These are phyloP conservation scores for Pestalotiopsis fici DNA, from an alignment of 2,329 filamentous ascomycete species.

Conservation along the genomic window DNA sequence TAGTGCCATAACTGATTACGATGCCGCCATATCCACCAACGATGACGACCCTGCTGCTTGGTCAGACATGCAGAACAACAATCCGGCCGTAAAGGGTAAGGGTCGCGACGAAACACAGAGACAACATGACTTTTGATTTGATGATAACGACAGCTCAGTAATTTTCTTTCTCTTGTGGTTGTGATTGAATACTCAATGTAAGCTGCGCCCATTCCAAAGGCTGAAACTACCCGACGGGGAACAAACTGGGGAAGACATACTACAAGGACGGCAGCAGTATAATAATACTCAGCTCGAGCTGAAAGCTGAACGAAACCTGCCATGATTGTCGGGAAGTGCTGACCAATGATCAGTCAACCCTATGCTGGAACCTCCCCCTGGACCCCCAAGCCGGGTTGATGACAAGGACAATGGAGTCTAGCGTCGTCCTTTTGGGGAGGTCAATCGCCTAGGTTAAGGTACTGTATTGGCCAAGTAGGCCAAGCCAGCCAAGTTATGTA, in stretches of 20 bases:
- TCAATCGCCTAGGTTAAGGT: neutral
- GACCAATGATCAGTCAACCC: neutral
- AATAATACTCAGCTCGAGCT: neutral
- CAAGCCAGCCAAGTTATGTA: neutral
- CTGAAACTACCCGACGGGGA: neutral
- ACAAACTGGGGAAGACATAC: neutral
- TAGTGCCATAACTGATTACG: neutral
- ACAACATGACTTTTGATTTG: neutral
- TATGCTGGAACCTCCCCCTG: neutral
- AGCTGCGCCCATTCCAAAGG: neutral
- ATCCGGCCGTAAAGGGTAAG: neutral
- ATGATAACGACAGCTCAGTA: neutral
- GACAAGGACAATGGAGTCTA: neutral
- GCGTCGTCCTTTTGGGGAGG: neutral
- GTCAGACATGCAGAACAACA: constrained; percentile 1
- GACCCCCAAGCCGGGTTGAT: neutral
- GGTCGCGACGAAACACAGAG: neutral
- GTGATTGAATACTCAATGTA: neutral
- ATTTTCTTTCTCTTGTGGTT: neutral
- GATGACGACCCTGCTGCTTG: neutral
- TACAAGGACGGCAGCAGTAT: neutral
- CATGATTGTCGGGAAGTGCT: neutral
- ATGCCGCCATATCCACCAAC: neutral
- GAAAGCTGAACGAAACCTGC: neutral
- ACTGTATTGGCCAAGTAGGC: neutral